Conservation (phyloP, 495 filamentous ascomycete genomes). For the Zalerion maritima region DNA sequence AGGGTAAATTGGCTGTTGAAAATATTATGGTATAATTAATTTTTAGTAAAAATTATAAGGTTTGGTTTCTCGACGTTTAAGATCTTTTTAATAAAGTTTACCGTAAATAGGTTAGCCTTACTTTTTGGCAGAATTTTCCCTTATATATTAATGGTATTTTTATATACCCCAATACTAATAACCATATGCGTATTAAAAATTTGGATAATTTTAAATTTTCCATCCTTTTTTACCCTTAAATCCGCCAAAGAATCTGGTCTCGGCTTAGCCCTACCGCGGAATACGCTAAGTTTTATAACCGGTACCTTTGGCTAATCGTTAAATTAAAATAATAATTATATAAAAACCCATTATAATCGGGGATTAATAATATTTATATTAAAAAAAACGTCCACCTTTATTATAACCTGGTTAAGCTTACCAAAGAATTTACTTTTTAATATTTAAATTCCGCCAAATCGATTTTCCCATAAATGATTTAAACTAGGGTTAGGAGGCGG, state of each 20-base stretch:
- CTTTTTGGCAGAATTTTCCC: conserved; percentile 20
- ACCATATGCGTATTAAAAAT: conserved; percentile 24
- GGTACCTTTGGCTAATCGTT: conserved; percentile 17
- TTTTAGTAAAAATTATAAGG: conserved; percentile 22
- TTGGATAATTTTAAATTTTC: conserved; percentile 25
- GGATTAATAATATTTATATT: conserved; percentile 19
- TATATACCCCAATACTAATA: conserved; percentile 20
- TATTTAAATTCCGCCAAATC: conserved; percentile 22
- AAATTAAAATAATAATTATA: conserved; percentile 19
- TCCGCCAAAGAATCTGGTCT: conserved; percentile 11
- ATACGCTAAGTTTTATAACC: conserved; percentile 21
- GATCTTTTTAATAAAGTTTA: conserved; percentile 18
- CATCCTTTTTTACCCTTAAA: conserved; percentile 18
- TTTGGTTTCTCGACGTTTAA: conserved; percentile 23
- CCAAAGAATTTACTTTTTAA: conserved; percentile 17
- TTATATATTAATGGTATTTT: conserved; percentile 24
- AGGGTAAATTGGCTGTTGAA: conserved; percentile 24
- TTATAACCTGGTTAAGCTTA: conserved; percentile 16
- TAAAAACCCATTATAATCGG: conserved; percentile 21
- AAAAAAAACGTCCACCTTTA: conserved; percentile 20
- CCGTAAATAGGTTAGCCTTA: conserved; percentile 22
- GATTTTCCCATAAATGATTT: conserved; percentile 17
- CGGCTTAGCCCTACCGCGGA: conserved; percentile 17
- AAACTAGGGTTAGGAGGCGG: conserved; percentile 9
- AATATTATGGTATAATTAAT: conserved; percentile 23